Evolutionary conservation across 305 asterid genomes (phyloP), one percentile per base, ranked within the genome.

Genomic region (Fraxinus sp.): DNA sequence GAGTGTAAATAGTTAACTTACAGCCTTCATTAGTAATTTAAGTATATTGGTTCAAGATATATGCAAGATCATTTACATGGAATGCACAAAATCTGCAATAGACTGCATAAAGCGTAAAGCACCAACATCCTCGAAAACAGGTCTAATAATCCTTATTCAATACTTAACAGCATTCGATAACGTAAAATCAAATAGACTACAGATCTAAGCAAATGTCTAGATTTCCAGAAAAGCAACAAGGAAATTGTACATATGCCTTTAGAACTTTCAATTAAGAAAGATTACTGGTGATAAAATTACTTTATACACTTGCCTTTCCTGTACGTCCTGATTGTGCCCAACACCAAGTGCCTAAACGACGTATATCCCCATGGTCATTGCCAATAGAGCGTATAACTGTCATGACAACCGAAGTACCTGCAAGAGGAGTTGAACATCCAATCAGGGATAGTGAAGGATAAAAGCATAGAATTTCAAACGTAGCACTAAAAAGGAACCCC

Each of bases 351-450:
- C 95, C 96, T 83, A 96, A 80, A 49, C 87, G 98, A 81, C 89
- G 91, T 78, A 94, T 89, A 85, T 96, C 98, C 82, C 95, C 87
- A 83, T 92, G 97, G 73, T 95, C 94, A 88, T 92, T 93, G 79
- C 97, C 94, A 83, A 96, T 91, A 52, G 99, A 95, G 82, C 99
- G 95, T 77, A 93, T 86, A 18, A 95, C 97, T 77, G 99, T 94
- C 97, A 93, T 83, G 81, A 92, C 97, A 79, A 90, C 91, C n/a
- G 98, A 95, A 77, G 98, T 92, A 87, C 99, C 99, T 96, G 97
- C 62, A 84, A 87, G 68, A 68, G 57, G 79, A 24, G 76, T 16
- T 36, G 80, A 74, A 72, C 62, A 66, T 75, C 79, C 86, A 37
- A 32, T 81, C 37, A 74, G 57, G 3, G 16, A 76, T 77, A 64